Percentiles rank a stretch among this genome's conserved stretches.
phyloP scores from a whole-genome alignment of 768 basidiomycete species.

The Lyophyllum decastes region DNA sequence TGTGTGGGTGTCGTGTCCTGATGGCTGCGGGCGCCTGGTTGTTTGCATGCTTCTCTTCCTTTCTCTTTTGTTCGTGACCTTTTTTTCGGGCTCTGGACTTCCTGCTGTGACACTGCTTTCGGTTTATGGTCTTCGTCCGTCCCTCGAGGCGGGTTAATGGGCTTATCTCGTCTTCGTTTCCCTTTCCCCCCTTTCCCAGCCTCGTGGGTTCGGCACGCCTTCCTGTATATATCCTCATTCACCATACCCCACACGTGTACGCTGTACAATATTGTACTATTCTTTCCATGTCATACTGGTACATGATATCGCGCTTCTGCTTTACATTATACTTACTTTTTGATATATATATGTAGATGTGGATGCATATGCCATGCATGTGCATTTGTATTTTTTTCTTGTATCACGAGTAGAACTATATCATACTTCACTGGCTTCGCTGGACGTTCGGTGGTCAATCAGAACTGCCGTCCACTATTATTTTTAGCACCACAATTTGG shows the following conservation, averaged over 20 bases:
- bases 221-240: neutral
- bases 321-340: neutral
- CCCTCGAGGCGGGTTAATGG: neutral
- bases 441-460: no score
- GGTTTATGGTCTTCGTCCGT: neutral
- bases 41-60: neutral
- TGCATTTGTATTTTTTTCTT: neutral
- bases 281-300: slow-evolving; percentile 1
- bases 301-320: neutral
- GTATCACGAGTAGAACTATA: neutral
- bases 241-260: neutral
- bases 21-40: neutral
- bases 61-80: neutral
- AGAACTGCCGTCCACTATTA: no score
- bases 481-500: no score
- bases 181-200: neutral
- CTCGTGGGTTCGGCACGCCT: no score
- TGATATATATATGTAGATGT: neutral
- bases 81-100: neutral
- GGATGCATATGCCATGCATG: neutral
- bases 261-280: neutral
- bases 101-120: neutral
- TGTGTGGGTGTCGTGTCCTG: neutral
- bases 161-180: neutral
- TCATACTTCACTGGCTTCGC: neutral